Evolutionary conservation across 2,329 filamentous ascomycete genomes (phyloP).

Genomic region (Colletotrichum filicis): DNA sequence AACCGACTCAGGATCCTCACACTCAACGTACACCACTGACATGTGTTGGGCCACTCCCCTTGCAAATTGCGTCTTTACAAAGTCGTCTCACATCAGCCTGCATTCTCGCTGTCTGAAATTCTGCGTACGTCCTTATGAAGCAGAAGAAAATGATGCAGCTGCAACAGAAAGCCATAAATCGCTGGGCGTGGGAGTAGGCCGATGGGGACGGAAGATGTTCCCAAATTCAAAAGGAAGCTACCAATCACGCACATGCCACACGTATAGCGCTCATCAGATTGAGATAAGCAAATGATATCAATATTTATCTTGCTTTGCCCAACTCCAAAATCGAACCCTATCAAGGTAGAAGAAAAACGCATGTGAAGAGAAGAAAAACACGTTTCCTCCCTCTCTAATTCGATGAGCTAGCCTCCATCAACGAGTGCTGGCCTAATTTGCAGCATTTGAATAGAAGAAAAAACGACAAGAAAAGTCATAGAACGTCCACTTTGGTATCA

Average conservation of each 20-base stretch:
- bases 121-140: neutral
- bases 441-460: neutral
- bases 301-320: slow-evolving; percentile 14
- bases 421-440: neutral
- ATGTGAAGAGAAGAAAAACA: neutral
- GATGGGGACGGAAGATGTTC: too few species aligned
- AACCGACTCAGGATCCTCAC: neutral
- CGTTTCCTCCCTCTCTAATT: neutral
- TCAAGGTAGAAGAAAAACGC: neutral
- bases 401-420: neutral
- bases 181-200: neutral
- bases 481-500: slow-evolving; percentile 35
- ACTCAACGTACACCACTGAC: neutral
- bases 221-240: neutral
- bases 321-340: slow-evolving; percentile 16
- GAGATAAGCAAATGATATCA: neutral
- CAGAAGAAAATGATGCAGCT: neutral
- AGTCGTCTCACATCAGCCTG: neutral
- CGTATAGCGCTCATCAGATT: neutral
- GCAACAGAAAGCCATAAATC: neutral
- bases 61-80: neutral
- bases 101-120: neutral
- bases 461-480: slow-evolving; percentile 1
- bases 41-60: neutral
- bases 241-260: neutral